Base-by-base conservation (phyloP, 148 eudicot genomes). In the Chenopodium album region DNA sequence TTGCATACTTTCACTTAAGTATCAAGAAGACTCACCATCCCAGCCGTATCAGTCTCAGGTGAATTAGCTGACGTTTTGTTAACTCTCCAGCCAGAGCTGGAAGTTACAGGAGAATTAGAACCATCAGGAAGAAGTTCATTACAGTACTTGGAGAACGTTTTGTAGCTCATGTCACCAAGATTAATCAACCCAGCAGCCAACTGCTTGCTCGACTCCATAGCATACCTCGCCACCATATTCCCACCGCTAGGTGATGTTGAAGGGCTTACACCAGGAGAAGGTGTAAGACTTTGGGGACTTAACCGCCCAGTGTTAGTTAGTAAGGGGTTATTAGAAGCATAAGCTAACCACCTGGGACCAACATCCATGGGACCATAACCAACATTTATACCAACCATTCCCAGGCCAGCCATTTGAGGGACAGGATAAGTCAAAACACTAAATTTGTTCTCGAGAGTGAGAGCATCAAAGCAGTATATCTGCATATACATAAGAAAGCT, bases 351-450 rank as follows among this genome's bases (percentile, higher is more conserved):
- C 83, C 99, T 89, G 29, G 95, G 88, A 47, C 98, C 99, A 68
- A 96, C 93, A 65, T 92, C 95, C 98, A 96, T 92, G 12, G 98
- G 98, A 76, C 99, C 99, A 89, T 91, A 94, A 60, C 98, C 99
- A 50, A 88, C 88, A 75, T 92, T 92, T 56, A 91, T 87, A 76
- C 98, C 95, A 79, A 78, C 78, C 70, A 82, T 66, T 81, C 98
- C 98, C 81, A 84, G 92, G 75, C 89, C 91, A 78, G 89, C 89
- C 84, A 87, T 68, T 79, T 92, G 97, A 78, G 99, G 97, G 73
- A 96, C 88, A 46, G 99, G 98, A 84, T 92, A 91, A 14, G 99
- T 96, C 82, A 96, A 89, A 76, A 96, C 99, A 75, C 93, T 94
- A 85, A 92, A 91, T 86, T 90, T 94, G 80, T 88, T 92, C 89